Evolutionary conservation across 148 eudicot genomes (phyloP), one percentile per base, ranked within the genome.

Genomic region (Oxyria digyna): DNA sequence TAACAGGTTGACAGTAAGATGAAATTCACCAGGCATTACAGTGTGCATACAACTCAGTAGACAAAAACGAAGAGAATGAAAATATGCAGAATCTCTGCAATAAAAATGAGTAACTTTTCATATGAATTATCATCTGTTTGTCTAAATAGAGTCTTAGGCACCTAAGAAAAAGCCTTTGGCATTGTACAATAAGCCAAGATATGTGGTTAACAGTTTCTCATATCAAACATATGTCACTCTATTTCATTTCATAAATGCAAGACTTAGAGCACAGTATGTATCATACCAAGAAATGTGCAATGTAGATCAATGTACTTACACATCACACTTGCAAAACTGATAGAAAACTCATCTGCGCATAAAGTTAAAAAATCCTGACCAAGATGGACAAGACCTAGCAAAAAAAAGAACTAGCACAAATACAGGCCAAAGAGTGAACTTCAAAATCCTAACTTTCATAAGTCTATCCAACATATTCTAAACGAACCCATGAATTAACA

Each of bases 1-100:
- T 11, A 23, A 12, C 13, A 21, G 32, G 62, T 26, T 54, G 32
- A 54, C 32, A 23, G 65, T 27, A 20, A 26, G 63, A 15, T 59
- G 13, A 59, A 1, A 6, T 20, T 59, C 62, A 59, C 2, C 37
- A 50, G n/a, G 57, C 26, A 50, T 50, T 20, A 21, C 26, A 29
- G 65, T 59, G 18, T 59, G 37, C n/a, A 59, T 10, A 59, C 38
- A 59, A 6, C 38, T 59, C 31, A 59, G 64, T 59, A 59, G 37
- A 59, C 18, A 29, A 59, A 59, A 29, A 59, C 17, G 8, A 31
- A 15, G 38, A 59, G 15, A 21, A 26, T 9, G 18, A 59, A 31
- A 31, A 10, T 27, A 59, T 59, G 31, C 37, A 59, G 2, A 59
- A 55, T 26, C 32, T 7, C 18, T 55, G 8, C 65, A 29, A 29